These are phyloP conservation scores for Hypholoma sublateritium DNA, from an alignment of 768 basidiomycete genomes.

Conservation along the genomic window DNA sequence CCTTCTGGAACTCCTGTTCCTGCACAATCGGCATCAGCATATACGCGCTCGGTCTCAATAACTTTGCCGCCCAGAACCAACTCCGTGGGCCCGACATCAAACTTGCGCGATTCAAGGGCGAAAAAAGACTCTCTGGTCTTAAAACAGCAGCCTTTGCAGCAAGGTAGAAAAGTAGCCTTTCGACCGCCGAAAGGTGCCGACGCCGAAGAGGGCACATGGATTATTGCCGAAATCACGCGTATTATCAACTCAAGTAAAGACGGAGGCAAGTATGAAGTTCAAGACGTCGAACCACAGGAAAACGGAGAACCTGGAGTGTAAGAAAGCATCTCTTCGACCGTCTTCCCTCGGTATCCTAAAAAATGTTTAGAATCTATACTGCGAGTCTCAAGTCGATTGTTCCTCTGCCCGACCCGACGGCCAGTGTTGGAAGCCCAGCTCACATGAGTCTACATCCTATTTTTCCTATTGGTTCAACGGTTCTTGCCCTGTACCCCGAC, in stretches of 20 bases:
- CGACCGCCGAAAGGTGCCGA: constrained; percentile 56
- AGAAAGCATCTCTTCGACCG: constrained; percentile 14
- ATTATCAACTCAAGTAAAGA: constrained; percentile 74
- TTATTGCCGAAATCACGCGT: constrained; percentile 72
- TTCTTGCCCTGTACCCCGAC: constrained; percentile 88
- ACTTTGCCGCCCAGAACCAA: constrained; percentile 52
- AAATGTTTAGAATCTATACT: constrained; percentile 53
- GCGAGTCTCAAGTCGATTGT: constrained; percentile 73
- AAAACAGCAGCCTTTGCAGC: constrained; percentile 66
- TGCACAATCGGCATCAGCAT: constrained; percentile 29
- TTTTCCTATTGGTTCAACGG: constrained; percentile 68
- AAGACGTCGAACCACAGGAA: constrained; percentile 83
- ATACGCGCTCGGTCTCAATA: constrained; percentile 50
- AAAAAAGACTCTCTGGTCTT: constrained; percentile 56
- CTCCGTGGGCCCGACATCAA: constrained; percentile 57
- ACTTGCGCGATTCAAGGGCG: constrained; percentile 66
- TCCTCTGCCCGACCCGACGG: constrained; percentile 75
- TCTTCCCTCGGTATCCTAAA: neutral
- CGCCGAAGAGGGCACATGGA: constrained; percentile 68
- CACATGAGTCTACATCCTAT: constrained; percentile 72
- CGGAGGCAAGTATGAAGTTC: constrained; percentile 74
- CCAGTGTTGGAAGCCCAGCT: constrained; percentile 53
- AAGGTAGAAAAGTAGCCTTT: constrained; percentile 80
- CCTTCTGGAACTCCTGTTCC: constrained; percentile 58
- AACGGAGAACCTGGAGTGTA: constrained; percentile 71